Evolutionary conservation across 2,329 filamentous ascomycete genomes (phyloP).

Genomic region (Botrytis squamosa): DNA sequence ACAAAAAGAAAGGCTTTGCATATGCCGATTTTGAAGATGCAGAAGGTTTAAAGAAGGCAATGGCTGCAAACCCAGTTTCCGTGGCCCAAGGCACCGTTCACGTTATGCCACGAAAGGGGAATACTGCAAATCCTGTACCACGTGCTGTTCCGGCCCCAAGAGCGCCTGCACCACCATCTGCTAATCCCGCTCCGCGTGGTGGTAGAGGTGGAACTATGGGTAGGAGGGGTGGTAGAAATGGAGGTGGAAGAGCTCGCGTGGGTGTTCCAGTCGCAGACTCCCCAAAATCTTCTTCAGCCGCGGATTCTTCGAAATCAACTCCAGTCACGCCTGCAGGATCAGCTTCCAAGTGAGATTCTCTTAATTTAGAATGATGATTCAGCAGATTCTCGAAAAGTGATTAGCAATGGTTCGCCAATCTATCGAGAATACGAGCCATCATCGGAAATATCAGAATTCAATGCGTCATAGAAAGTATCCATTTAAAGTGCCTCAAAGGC

Average conservation of each 20-base stretch:
- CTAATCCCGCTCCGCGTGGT: constrained; percentile 26
- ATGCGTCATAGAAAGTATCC: neutral
- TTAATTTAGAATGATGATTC: neutral
- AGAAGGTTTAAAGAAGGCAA: constrained; percentile 71
- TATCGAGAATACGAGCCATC: neutral
- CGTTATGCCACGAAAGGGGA: constrained; percentile 78
- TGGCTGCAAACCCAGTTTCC: constrained; percentile 75
- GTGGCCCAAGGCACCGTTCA: constrained; percentile 85
- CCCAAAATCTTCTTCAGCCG: constrained; percentile 20
- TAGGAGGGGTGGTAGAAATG: constrained; percentile 32
- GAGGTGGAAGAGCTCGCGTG: constrained; percentile 28
- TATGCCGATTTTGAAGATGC: constrained; percentile 85
- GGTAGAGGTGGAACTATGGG: constrained; percentile 32
- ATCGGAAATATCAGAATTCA: neutral
- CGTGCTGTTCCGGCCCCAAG: constrained; percentile 65
- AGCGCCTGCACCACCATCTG: constrained; percentile 23
- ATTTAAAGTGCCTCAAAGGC: neutral
- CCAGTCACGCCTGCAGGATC: constrained; percentile 31
- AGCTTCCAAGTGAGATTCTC: constrained; percentile 27
- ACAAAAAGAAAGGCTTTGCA: constrained; percentile 91
- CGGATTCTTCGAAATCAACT: constrained; percentile 1
- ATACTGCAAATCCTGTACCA: constrained; percentile 80
- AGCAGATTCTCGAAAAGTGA: neutral
- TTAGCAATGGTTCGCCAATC: neutral
- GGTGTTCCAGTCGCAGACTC: constrained; percentile 26